Conservation (phyloP, 257 asterid genomes). For the Rehmannia glutinosa region DNA sequence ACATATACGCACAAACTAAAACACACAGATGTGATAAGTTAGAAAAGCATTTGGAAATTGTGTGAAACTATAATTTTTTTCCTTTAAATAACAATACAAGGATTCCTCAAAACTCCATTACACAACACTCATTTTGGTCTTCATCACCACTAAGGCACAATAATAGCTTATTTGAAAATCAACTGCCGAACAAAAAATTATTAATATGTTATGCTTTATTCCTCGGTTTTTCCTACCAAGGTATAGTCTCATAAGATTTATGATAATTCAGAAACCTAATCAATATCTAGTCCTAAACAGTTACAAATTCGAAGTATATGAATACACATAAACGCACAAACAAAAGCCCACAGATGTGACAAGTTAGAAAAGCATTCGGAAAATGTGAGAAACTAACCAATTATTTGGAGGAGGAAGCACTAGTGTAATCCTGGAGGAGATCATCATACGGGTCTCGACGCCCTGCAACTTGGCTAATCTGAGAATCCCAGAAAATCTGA, state of each 20-base stretch:
- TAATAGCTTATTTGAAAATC: not conserved
- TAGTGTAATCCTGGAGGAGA: constrained; percentile 31
- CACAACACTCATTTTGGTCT: not conserved
- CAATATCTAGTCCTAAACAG: not conserved
- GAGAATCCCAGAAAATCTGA: constrained; percentile 50
- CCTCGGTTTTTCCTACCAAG: not conserved
- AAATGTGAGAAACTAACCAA: constrained; percentile 10
- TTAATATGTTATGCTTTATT: not conserved
- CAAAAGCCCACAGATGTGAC: too few relatives aligned
- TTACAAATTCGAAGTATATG: not conserved
- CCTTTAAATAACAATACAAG: too few relatives aligned
- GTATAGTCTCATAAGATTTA: not conserved
- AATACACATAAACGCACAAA: not conserved
- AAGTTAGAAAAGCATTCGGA: not conserved
- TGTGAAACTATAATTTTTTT: constrained; percentile 12
- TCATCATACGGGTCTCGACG: constrained; percentile 85
- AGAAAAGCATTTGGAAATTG: not conserved
- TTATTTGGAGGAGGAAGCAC: constrained; percentile 25
- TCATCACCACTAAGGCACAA: not conserved
- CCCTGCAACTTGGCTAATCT: constrained; percentile 77
- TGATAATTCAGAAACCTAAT: not conserved
- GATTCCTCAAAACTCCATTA: too few relatives aligned
- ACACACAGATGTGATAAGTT: too few relatives aligned
- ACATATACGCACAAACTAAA: not conserved
- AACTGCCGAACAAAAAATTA: not conserved